Percentiles rank a stretch among this genome's conserved stretches.
Evolutionary conservation across 257 asterid species (phyloP).

Genomic region (Solanum etuberosum): DNA sequence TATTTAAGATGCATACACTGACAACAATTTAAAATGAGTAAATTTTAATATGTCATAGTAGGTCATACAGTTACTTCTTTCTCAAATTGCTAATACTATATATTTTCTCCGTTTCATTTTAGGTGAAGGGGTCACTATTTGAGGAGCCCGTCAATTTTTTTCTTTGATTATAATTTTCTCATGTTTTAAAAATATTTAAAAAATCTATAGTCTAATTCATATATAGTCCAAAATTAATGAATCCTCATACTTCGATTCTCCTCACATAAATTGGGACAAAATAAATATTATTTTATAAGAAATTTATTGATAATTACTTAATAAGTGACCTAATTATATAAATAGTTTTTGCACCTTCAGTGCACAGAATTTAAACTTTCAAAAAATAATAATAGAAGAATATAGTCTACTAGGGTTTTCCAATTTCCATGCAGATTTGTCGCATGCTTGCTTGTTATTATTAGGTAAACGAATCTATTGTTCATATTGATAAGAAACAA

Average conservation of each 20-base stretch:
- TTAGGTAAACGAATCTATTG: neutral
- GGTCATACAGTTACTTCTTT: neutral
- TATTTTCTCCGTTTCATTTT: no score
- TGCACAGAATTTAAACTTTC: neutral
- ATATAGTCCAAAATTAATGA: neutral
- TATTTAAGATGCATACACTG: neutral
- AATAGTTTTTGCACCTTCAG: neutral
- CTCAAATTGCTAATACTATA: neutral
- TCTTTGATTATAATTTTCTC: neutral
- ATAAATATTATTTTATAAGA: neutral
- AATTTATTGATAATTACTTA: neutral
- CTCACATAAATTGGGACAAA: neutral
- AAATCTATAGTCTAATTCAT: neutral
- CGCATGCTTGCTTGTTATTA: slow-evolving; percentile 1
- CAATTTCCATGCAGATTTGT: neutral
- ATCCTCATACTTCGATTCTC: neutral
- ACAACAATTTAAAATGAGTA: neutral
- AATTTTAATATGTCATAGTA: neutral
- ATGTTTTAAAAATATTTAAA: neutral
- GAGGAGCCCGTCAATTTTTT: no score
- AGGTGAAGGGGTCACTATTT: neutral
- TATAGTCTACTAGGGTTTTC: neutral
- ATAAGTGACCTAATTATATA: neutral
- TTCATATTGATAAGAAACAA: no score
- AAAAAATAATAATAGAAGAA: neutral